Conservation (phyloP, 371 early-diverging fungal species). For the Saksenaea vasiformis region DNA sequence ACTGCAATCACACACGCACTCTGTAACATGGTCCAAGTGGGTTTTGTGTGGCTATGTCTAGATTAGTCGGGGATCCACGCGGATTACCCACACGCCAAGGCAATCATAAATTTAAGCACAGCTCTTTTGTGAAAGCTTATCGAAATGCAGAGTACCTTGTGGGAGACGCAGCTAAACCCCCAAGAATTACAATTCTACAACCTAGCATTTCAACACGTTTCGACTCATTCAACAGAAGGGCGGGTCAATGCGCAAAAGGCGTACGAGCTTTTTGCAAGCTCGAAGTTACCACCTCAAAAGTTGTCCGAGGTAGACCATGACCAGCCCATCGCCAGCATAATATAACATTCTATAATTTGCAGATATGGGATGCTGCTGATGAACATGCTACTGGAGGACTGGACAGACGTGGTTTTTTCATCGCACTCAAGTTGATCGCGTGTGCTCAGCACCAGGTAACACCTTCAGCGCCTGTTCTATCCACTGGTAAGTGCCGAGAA, state of each 20-base stretch:
- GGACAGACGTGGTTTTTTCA: slow-evolving; percentile 70
- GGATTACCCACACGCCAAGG: no score
- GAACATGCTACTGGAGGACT: slow-evolving; percentile 76
- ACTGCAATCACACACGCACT: no score
- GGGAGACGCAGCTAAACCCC: slow-evolving; percentile 44
- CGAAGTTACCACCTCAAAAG: neutral
- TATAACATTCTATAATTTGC: neutral
- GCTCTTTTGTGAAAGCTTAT: neutral
- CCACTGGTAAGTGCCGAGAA: slow-evolving; percentile 15
- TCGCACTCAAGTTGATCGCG: slow-evolving; percentile 86
- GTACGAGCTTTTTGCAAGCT: neutral
- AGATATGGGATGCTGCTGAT: slow-evolving; percentile 88
- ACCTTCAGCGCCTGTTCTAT: slow-evolving; percentile 34
- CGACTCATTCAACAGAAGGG: neutral
- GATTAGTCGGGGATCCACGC: no score
- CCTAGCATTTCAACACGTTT: slow-evolving; percentile 66
- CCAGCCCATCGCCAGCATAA: neutral
- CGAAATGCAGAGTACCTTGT: neutral
- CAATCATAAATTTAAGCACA: neutral
- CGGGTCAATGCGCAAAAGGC: neutral
- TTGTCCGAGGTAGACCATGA: slow-evolving; percentile 63
- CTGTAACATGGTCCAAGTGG: no score
- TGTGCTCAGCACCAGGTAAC: slow-evolving; percentile 75
- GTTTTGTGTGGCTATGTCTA: no score
- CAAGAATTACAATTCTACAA: slow-evolving; percentile 70